Evolutionary conservation across 495 filamentous ascomycete genomes (phyloP), one percentile per base, ranked within the genome.

Genomic region (Xylaria telfairii): DNA sequence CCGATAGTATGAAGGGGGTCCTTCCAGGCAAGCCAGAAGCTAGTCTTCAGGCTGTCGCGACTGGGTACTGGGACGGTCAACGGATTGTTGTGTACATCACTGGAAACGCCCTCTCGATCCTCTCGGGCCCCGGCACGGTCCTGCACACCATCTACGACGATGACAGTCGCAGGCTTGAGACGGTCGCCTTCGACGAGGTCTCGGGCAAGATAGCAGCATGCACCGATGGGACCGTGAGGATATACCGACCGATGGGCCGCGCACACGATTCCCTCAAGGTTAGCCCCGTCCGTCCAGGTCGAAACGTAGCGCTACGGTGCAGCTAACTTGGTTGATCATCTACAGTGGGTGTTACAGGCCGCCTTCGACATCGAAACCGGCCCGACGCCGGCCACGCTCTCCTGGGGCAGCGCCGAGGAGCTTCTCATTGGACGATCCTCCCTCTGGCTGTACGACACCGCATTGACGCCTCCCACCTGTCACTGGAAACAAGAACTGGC

Each of bases 131-230:
- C 70, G 85, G 92, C 76, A 85, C 88, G 66, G 87, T 97, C 74
- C 83, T 97, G 41, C 95, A 98, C 81, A 98, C 95, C 0, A 92
- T 94, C 69, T 97, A 97, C 82, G 88, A 94, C 76, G 91, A 96
- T 72, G 90, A 94, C 78, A 86, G 89, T 46, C 83, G 87, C 8
- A 82, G 83, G 6, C 87, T 98, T 46, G 87, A 94, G 56, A 90
- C 92, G 13, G 87, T 97, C 32, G 85, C 88, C 21, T 87, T 98
- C 69, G 91, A 96, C 73, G 92, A 97, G 73, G 82, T 83, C 17
- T 90, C 93, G 39, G 96, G 94, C 9, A 97, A 93, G 84, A 92
- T 99, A 79, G 94, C 93, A 41, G 87, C 88, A 60, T 91, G 88
- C 78, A 87, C 90, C 37, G 84, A 84, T 5, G 80, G 81, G n/a